A percentile compares a stretch with the other conserved stretches of the same genome.
Conservation (phyloP, 306 rosid genomes). For the Gillenia trifoliata region DNA sequence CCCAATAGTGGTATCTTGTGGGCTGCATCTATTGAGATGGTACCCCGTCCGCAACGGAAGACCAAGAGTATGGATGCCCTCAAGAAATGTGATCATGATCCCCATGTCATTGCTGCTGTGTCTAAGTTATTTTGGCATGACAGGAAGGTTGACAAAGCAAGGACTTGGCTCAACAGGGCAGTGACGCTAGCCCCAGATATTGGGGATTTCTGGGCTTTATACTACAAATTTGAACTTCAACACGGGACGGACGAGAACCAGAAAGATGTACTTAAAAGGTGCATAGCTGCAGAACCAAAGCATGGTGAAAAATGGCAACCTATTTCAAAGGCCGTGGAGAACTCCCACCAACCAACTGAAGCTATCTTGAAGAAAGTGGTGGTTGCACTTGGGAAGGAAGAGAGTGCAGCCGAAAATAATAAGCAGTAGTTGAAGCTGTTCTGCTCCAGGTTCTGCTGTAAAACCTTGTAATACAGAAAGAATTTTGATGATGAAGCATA, state of each 20-base stretch:
- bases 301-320: conserved; percentile 93
- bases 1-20: conserved; percentile 81
- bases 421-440: too few species aligned
- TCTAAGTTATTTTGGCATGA: conserved; percentile 86
- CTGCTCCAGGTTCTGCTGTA: too few species aligned
- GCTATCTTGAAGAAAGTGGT: conserved; percentile 79
- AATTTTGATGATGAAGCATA: background rate
- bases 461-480: background rate
- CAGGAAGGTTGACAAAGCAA: conserved; percentile 89
- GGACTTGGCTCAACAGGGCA: conserved; percentile 84
- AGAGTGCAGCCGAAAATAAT: conserved; percentile 30
- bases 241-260: conserved; percentile 90
- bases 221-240: conserved; percentile 85
- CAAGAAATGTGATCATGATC: conserved; percentile 87
- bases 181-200: conserved; percentile 87
- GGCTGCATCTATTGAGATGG: conserved; percentile 94
- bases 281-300: conserved; percentile 76
- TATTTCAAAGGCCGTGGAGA: conserved; percentile 79
- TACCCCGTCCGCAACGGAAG: conserved; percentile 85
- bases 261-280: conserved; percentile 71
- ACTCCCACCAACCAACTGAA: conserved; percentile 80
- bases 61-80: conserved; percentile 86
- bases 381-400: conserved; percentile 78
- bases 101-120: conserved; percentile 80
- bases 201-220: conserved; percentile 90